Evolutionary conservation across 495 filamentous ascomycete species (phyloP).

Genomic region (Talaromyces nanjingensis): DNA sequence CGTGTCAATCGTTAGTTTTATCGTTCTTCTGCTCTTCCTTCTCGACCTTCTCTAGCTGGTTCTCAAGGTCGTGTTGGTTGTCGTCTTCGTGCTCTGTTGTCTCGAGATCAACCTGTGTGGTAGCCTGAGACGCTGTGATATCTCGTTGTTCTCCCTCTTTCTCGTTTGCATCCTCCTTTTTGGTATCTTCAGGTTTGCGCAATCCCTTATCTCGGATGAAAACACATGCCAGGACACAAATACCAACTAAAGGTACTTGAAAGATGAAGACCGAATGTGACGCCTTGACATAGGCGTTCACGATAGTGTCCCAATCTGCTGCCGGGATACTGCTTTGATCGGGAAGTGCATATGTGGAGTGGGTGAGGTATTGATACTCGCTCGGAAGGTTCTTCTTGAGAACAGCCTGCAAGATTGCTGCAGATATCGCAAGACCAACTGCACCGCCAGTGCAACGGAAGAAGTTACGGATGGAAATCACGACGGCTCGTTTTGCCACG

Average conservation of each 20-base stretch:
- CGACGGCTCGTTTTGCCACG: conserved; percentile 51
- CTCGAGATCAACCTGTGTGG: conserved; percentile 7
- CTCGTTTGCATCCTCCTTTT: background rate
- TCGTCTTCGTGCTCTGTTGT: background rate
- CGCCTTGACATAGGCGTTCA: conserved; percentile 44
- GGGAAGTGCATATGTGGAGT: conserved; percentile 38
- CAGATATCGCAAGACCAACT: conserved; percentile 52
- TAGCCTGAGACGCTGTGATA: conserved; percentile 45
- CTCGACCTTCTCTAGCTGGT: conserved; percentile 15
- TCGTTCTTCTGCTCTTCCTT: conserved; percentile 8
- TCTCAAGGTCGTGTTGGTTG: conserved; percentile 9
- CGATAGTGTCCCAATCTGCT: conserved; percentile 32
- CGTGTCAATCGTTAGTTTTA: background rate
- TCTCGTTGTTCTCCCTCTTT: conserved; percentile 13
- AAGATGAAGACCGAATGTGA: conserved; percentile 48
- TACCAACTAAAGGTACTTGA: conserved; percentile 47
- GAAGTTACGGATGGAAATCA: conserved; percentile 58
- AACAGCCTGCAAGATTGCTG: conserved; percentile 47
- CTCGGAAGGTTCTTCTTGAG: conserved; percentile 39
- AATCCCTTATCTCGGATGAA: conserved; percentile 50
- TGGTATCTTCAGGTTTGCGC: conserved; percentile 38
- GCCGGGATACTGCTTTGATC: conserved; percentile 22
- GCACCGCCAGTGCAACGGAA: conserved; percentile 54
- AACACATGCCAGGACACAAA: conserved; percentile 43
- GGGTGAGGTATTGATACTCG: conserved; percentile 30